Evolutionary conservation across 495 filamentous ascomycete genomes (phyloP).

Genomic region (Neurospora discreta): DNA sequence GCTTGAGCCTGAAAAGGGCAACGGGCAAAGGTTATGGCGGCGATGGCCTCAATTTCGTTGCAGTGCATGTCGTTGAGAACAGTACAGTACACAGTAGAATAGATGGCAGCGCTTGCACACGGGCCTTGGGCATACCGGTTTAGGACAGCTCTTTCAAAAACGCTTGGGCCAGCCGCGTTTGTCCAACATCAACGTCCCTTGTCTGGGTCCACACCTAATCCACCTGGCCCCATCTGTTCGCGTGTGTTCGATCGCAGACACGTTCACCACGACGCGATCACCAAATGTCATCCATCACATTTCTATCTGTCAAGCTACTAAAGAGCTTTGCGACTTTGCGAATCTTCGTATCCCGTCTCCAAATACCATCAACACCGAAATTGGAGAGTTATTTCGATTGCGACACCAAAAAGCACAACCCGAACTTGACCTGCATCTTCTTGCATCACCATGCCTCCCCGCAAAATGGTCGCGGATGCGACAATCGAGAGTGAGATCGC

Average conservation of each 20-base stretch:
- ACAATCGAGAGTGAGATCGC: conserved; percentile 42
- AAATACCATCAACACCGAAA: no score
- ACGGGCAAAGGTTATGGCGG: not conserved
- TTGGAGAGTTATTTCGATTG: not conserved
- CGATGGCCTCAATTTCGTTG: not conserved
- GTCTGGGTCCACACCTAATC: not conserved
- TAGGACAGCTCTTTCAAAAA: not conserved
- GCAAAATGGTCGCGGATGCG: not conserved
- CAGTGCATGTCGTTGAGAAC: not conserved
- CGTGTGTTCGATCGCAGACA: not conserved
- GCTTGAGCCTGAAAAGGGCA: not conserved
- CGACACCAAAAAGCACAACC: not conserved
- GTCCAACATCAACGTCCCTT: not conserved
- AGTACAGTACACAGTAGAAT: no score
- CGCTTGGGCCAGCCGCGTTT: not conserved
- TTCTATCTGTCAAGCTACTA: not conserved
- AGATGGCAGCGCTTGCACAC: not conserved
- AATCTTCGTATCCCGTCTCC: no score
- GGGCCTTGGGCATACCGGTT: not conserved
- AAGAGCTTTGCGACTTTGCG: not conserved
- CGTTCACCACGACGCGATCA: not conserved
- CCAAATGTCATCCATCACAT: not conserved
- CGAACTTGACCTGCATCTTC: not conserved
- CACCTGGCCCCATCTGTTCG: not conserved
- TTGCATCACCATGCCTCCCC: not conserved